Evolutionary conservation across 2,329 filamentous ascomycete species (phyloP).

Genomic region (Penicillium capsulatum): DNA sequence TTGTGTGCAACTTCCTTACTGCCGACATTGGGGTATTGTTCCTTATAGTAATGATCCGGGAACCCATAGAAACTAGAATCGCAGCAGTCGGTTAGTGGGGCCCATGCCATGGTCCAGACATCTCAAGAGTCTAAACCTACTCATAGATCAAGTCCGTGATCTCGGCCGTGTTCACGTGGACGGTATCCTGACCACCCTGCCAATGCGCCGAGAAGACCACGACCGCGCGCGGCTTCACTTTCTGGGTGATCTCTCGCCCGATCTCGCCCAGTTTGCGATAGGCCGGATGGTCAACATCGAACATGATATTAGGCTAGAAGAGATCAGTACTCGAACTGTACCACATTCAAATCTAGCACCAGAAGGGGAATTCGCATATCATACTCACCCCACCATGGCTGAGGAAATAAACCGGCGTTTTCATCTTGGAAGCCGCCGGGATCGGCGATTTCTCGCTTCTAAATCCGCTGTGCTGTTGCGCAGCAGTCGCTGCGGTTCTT

Average conservation of each 20-base stretch:
- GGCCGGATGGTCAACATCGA: slow-evolving; percentile 63
- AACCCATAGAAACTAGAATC: slow-evolving; percentile 63
- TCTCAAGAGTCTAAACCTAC: slow-evolving; percentile 33
- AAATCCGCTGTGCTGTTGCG: slow-evolving; percentile 12
- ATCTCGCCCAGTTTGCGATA: slow-evolving; percentile 61
- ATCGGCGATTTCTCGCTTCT: not conserved
- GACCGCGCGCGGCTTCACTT: slow-evolving; percentile 66
- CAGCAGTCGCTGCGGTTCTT: not conserved
- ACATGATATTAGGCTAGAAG: slow-evolving; percentile 59
- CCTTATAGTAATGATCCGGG: slow-evolving; percentile 64
- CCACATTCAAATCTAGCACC: not conserved
- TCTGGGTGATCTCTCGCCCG: slow-evolving; percentile 65
- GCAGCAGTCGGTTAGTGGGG: no score
- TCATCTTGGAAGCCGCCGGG: slow-evolving; percentile 19
- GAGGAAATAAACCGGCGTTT: slow-evolving; percentile 52
- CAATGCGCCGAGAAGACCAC: slow-evolving; percentile 76
- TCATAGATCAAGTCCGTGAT: slow-evolving; percentile 67
- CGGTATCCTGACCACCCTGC: slow-evolving; percentile 55
- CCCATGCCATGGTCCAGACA: no score
- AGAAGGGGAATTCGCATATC: no score
- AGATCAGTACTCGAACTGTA: slow-evolving; percentile 1
- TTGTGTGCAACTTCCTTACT: slow-evolving; percentile 56
- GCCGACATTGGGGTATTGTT: slow-evolving; percentile 62
- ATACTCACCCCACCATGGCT: slow-evolving; percentile 46
- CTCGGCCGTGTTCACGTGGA: slow-evolving; percentile 64